These are phyloP conservation scores for Plasmodium knowlesi DNA, from an alignment of 169 alveolate genomes.

Conservation along the genomic window DNA sequence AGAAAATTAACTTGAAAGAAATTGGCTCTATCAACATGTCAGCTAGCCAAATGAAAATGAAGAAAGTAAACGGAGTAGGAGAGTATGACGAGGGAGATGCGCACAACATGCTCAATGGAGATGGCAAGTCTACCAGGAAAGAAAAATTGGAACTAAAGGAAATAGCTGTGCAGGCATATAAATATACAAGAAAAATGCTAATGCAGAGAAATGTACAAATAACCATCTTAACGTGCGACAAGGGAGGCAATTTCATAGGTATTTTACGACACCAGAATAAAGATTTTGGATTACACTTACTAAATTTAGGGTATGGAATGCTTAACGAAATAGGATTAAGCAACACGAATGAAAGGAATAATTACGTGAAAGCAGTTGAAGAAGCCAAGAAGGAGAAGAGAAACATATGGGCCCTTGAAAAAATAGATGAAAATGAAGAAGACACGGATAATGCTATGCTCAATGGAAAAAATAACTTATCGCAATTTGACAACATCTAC, in stretches of 20 bases:
- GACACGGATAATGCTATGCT: background rate
- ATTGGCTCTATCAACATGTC: background rate
- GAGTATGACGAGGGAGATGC: constrained; percentile 13
- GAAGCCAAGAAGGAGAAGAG: constrained; percentile 65
- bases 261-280: constrained; percentile 48
- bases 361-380: constrained; percentile 70
- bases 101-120: background rate
- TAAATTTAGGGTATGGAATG: constrained; percentile 50
- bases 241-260: constrained; percentile 73
- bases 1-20: constrained; percentile 64
- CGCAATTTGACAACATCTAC: constrained; percentile 51
- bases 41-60: background rate
- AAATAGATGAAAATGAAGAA: background rate
- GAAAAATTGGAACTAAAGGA: constrained; percentile 58
- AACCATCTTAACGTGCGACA: constrained; percentile 58
- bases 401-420: constrained; percentile 73
- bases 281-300: constrained; percentile 32
- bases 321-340: constrained; percentile 61
- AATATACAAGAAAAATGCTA: constrained; percentile 53
- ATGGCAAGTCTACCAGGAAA: constrained; percentile 7
- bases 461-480: constrained; percentile 13
- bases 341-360: constrained; percentile 45
- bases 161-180: constrained; percentile 55
- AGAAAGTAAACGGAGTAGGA: background rate
- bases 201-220: constrained; percentile 72